Evolutionary conservation across 208 protist species (phyloP), one percentile per base, ranked within the genome.

Genomic region (Trypanosoma congolense): DNA sequence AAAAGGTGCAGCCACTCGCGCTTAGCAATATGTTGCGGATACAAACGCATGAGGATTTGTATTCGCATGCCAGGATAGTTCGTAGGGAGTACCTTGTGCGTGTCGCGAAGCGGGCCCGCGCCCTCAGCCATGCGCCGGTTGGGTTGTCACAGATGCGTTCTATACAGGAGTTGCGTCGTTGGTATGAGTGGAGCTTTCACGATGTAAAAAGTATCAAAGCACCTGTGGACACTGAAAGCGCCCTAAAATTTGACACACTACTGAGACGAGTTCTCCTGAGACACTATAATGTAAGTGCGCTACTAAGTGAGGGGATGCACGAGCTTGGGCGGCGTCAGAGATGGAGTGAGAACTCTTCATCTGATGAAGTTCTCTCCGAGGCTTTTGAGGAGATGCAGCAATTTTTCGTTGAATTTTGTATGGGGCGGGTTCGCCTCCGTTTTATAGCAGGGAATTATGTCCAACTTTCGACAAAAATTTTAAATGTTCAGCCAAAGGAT

Each of bases 161-260:
- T 21, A 80, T 90, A 10, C 73, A 83, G 46, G 68, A 80, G 31
- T 51, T 90, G 65, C 78, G 78, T 36, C 63, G 69, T 30, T 76
- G 54, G 24, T 90, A 90, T 56, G 73, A 90, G 60, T 86, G 77
- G 77, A 86, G 68, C 51, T 90, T 90, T 53, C 78, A 85, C 48
- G 82, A 85, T 45, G 69, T 90, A 18, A 73, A 73, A 1, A 78
- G 50, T 61, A 76, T 56, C 8, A 62, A 64, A 16, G 29, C 65
- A 3, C 74, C 81, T 16, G 55, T 54, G 24, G 43, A 70, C 21
- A 50, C 38, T 18, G 71, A 83, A 10, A 61, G 56, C 16, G 44
- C 61, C 16, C 51, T 61, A 18, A 59, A 65, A 12, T 86, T 84
- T 61, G 82, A 90, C 43, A 51, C 65, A 18, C 61, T 84, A 18